Conservation (phyloP, 805 yeast species). For the Ogataea pilisensis region DNA sequence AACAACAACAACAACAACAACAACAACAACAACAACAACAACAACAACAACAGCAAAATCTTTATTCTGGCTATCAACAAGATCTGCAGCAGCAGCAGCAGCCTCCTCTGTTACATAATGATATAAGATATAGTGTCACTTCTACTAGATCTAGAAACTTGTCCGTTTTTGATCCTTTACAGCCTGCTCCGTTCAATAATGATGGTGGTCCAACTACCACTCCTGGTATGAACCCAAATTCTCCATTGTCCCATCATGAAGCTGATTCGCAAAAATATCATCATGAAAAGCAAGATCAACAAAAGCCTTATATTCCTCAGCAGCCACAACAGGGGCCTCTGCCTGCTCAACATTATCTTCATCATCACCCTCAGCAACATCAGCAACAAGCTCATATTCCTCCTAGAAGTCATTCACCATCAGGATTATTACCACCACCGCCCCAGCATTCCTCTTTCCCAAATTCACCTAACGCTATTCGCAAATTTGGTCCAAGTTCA, state of each 20-base stretch:
- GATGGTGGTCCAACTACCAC: not conserved
- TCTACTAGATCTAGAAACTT: slow-evolving; percentile 33
- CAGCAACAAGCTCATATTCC: slow-evolving; percentile 10
- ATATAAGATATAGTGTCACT: slow-evolving; percentile 29
- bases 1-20: slow-evolving; percentile 6
- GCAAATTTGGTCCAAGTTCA: slow-evolving; percentile 8
- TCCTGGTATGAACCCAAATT: not conserved
- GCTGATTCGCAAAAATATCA: slow-evolving; percentile 4
- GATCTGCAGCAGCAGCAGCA: too few relatives aligned
- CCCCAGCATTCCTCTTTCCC: slow-evolving; percentile 9
- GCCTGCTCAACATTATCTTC: slow-evolving; percentile 5
- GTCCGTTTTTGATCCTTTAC: slow-evolving; percentile 36
- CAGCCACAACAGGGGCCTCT: slow-evolving; percentile 10
- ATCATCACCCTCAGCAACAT: slow-evolving; percentile 4
- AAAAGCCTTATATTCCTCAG: slow-evolving; percentile 1
- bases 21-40: slow-evolving; percentile 15
- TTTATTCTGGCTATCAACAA: slow-evolving; percentile 28
- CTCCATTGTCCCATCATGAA: slow-evolving; percentile 2
- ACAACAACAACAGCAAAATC: not conserved
- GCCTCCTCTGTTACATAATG: slow-evolving; percentile 27
- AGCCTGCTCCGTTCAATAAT: slow-evolving; percentile 14
- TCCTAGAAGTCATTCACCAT: slow-evolving; percentile 6
- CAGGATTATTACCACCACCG: slow-evolving; percentile 9
- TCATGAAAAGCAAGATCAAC: slow-evolving; percentile 5
- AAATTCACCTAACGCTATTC: slow-evolving; percentile 14